These are phyloP conservation scores for Dionaea muscipula DNA, from an alignment of 179 eudicot species.

Conservation along the genomic window DNA sequence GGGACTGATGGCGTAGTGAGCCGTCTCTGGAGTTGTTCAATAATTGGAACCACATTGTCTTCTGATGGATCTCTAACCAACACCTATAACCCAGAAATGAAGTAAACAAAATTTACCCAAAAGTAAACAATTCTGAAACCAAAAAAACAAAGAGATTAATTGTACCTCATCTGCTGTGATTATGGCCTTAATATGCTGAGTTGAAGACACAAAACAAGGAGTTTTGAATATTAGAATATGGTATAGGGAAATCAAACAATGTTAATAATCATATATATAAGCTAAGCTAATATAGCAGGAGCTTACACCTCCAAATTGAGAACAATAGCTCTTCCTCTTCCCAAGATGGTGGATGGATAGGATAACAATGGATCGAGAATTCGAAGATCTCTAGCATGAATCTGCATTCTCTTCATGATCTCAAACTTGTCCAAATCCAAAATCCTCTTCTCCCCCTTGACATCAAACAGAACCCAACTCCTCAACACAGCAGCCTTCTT, in stretches of 20 bases:
- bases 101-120: not conserved
- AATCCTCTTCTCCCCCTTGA: conserved; percentile 31
- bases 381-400: conserved; percentile 75
- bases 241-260: not conserved
- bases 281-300: too few relatives aligned
- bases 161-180: conserved; percentile 83
- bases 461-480: conserved; percentile 48
- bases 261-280: too few relatives aligned
- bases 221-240: too few relatives aligned
- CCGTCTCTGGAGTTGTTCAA: conserved; percentile 67
- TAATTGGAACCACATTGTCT: conserved; percentile 63
- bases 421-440: conserved; percentile 67
- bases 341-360: conserved; percentile 74
- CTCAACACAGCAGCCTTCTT: conserved; percentile 42
- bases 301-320: conserved; percentile 92
- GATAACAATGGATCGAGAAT: conserved; percentile 75
- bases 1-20: conserved; percentile 30
- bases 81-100: conserved; percentile 29
- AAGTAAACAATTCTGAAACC: too few relatives aligned
- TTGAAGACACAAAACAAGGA: conserved; percentile 7
- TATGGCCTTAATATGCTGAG: conserved; percentile 89
- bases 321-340: conserved; percentile 70
- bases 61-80: conserved; percentile 69
- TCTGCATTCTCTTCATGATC: conserved; percentile 51
- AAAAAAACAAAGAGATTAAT: too few relatives aligned